Evolutionary conservation across 176 grass and related monocot species (phyloP), one percentile per base, ranked within the genome.

Genomic region (Cocos nucifera): DNA sequence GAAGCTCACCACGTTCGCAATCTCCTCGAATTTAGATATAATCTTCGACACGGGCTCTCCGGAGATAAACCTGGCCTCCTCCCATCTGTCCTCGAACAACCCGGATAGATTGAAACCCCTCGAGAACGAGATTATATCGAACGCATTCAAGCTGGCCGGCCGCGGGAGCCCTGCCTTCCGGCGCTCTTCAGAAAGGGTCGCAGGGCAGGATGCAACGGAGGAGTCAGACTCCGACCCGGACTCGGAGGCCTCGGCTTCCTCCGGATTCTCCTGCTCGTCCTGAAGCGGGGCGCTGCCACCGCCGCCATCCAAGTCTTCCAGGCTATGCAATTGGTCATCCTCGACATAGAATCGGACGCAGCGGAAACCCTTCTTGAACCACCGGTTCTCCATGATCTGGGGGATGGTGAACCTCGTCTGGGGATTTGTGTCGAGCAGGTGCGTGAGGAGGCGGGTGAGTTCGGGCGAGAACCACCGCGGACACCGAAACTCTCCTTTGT

Each of bases 311-410:
- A 12, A 17, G 17, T 50, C 62, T 15, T 65, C 62, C 22, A 65
- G 62, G 15, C 4, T 51, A 24, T 51, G 62, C 49, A 65, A 26
- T n/a, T 52, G 48, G 16, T 65, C 62, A 49, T 65, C 62, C 0
- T 27, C 49, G 35, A 28, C n/a, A 17, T 19, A 44, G 59, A 62
- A 39, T 20, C 51, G 62, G 49, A 65, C 22, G 17, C 25, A 49
- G 62, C 62, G 62, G 48, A 65, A 65, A 8, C 62, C 62, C 15
- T 65, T 65, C 22, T 65, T 51, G 48, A 65, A 65, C 62, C 62
- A 65, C 19, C 51, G 50, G 22, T 65, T 22, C 15, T 50, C 62
- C 62, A 52, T 65, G 22, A 65, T 65, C 62, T 65, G 21, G 21
- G 49, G 62, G 49, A 65, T 65, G 21, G 48, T 52, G 20, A 65